Percentiles rank a stretch among this genome's conserved stretches.
phyloP scores from a whole-genome alignment of 2,329 filamentous ascomycete genomes.

The Arthrobotrys pseudoclavata region DNA sequence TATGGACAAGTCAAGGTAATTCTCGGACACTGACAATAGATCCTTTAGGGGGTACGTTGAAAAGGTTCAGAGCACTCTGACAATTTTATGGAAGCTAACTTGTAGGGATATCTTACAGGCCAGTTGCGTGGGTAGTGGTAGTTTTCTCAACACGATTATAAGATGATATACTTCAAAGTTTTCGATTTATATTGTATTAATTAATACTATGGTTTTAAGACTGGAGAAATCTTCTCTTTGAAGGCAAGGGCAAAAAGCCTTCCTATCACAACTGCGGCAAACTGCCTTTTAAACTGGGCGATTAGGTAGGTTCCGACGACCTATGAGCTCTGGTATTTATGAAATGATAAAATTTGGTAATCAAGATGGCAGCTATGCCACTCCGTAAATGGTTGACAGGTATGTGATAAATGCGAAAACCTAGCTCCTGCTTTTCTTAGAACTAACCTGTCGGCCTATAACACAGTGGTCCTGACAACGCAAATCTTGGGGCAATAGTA shows the following conservation, averaged over 20 bases:
- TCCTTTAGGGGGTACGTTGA: conserved; percentile 25
- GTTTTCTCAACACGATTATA: background rate
- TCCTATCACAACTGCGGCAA: conserved; percentile 80
- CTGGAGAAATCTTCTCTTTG: conserved; percentile 78
- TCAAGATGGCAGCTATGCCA: conserved; percentile 12
- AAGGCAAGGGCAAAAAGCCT: conserved; percentile 80
- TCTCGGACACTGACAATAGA: background rate
- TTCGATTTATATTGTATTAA: no score
- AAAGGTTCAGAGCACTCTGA: background rate
- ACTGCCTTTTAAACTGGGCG: conserved; percentile 81
- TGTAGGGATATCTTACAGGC: background rate
- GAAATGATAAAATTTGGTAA: background rate
- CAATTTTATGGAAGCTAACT: background rate
- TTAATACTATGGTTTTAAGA: conserved; percentile 65
- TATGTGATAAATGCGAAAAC: background rate
- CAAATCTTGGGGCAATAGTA: conserved; percentile 77
- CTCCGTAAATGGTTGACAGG: conserved; percentile 38
- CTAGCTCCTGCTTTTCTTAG: no score
- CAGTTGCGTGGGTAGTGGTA: conserved; percentile 39
- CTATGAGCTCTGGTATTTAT: background rate
- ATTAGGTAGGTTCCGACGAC: conserved; percentile 19
- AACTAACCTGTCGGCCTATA: background rate
- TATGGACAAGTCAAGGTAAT: background rate
- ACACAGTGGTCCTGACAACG: conserved; percentile 70
- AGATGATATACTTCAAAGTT: no score